Evolutionary conservation across 495 filamentous ascomycete species (phyloP).

Genomic region (Aspergillus ellipticus): DNA sequence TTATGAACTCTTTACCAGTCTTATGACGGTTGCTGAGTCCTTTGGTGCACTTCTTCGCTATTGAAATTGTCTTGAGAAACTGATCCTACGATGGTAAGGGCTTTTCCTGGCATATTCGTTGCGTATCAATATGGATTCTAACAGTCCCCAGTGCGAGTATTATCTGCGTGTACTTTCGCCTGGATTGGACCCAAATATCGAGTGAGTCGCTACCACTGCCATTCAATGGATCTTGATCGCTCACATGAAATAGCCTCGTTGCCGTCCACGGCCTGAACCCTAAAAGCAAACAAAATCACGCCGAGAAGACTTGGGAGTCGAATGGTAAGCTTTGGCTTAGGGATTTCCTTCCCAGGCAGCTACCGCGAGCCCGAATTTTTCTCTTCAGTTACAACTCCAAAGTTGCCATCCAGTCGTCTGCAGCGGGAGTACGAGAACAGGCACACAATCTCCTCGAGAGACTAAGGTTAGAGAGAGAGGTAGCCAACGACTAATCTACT

Average conservation of each 20-base stretch:
- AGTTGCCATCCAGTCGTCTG: constrained; percentile 23
- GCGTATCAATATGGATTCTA: background rate
- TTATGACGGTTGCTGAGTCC: no score
- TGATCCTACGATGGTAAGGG: background rate
- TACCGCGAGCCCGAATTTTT: constrained; percentile 30
- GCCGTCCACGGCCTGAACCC: constrained; percentile 42
- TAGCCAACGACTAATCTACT: background rate
- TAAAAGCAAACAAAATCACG: constrained; percentile 17
- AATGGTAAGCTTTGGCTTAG: constrained; percentile 30
- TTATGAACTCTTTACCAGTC: no score
- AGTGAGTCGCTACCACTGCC: background rate
- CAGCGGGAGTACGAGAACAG: constrained; percentile 29
- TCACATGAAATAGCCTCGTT: constrained; percentile 33
- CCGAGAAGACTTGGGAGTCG: constrained; percentile 30
- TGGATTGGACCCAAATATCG: constrained; percentile 7
- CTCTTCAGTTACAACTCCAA: constrained; percentile 39
- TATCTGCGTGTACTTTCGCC: constrained; percentile 6
- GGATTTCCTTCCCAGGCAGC: constrained; percentile 31
- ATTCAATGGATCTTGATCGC: background rate
- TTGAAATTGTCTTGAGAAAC: background rate
- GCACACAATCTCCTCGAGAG: constrained; percentile 26
- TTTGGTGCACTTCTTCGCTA: no score
- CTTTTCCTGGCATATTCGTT: background rate
- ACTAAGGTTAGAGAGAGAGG: constrained; percentile 15
- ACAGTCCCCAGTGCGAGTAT: background rate